Evolutionary conservation across 805 yeast species (phyloP), one percentile per base, ranked within the genome.

Genomic region (Candida jianshihensis): DNA sequence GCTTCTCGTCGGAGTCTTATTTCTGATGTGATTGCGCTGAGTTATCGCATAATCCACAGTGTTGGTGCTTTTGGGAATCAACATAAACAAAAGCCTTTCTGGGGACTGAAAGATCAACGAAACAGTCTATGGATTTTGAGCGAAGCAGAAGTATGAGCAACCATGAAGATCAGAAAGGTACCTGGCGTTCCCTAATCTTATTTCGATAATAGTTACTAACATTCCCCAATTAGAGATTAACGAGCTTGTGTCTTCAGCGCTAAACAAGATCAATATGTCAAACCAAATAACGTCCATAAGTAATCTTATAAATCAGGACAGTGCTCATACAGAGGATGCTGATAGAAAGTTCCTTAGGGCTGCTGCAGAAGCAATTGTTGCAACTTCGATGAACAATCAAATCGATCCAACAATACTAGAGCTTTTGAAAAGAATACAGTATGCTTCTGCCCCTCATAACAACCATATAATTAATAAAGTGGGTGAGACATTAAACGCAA

Each of bases 351-450:
- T 78, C 47, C 59, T 78, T 26, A 60, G 71, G 31, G 64, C 78
- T 15, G 85, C 85, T 4, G 71, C 73, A 40, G 81, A 78, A 48
- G 83, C 80, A 3, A 60, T 72, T 14, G 75, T 71, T 11, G 75
- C 76, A 19, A 70, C 75, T 0, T 66, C 72, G 3, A 66, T 66
- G 41, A 57, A 61, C 38, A 56, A 60, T 35, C 59, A 70, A 18
- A 71, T 78, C 6, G 85, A 78, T 51, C 84, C 85, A 5, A 76
- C 84, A 0, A 74, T 78, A 19, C 58, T 71, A 42, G 81, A 74
- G 48, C 60, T 78, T n/a, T 56, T 78, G 35, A 65, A 68, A 45
- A 54, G 85, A 36, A 61, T 77, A 30, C 82, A 78, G 48, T 78
- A 78, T 46, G 74, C 75, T 6, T 26, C 40, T 36, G 34, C 36